Evolutionary conservation across 1,284 basidiomycete species (phyloP).

Genomic region (Omphalotus olearius): DNA sequence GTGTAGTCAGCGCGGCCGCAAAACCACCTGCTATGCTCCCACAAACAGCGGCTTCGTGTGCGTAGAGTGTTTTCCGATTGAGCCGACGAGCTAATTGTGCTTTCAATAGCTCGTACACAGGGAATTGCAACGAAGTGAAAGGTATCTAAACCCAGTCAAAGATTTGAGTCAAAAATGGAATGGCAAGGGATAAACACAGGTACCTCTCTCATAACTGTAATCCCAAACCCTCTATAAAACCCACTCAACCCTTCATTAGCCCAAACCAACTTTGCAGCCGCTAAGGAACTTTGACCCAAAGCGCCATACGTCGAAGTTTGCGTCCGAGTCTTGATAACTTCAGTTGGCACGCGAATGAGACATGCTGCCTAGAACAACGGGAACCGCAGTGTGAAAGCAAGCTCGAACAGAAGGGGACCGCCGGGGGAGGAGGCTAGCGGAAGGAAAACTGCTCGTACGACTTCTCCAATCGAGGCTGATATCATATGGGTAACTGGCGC

Average conservation of each 20-base stretch:
- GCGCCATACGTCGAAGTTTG: conserved; percentile 44
- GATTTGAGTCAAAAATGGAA: too few relatives aligned
- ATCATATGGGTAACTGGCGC: conserved; percentile 77
- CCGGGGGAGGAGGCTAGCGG: conserved; percentile 2
- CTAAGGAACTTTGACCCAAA: conserved; percentile 34
- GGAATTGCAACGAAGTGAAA: conserved; percentile 98
- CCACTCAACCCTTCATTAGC: conserved; percentile 33
- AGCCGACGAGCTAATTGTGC: conserved; percentile 47
- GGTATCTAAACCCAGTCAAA: too few relatives aligned
- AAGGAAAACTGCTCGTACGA: conserved; percentile 46
- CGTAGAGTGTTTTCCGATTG: conserved; percentile 54
- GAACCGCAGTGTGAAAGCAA: too few relatives aligned
- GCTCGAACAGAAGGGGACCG: too few relatives aligned
- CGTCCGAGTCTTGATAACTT: conserved; percentile 84
- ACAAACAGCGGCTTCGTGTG: conserved; percentile 87
- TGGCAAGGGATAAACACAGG: conserved; percentile 5
- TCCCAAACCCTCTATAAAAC: conserved; percentile 44
- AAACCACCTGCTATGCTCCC: conserved; percentile 90
- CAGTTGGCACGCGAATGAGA: conserved; percentile 89
- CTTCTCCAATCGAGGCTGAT: conserved; percentile 79
- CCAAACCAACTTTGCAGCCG: conserved; percentile 34
- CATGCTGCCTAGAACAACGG: conserved; percentile 69
- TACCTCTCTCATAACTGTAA: conserved; percentile 45
- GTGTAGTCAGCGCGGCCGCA: conserved; percentile 90
- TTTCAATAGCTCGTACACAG: conserved; percentile 92